These are phyloP conservation scores for Spiraea crenata DNA, from an alignment of 331 rosid species.

Conservation along the genomic window DNA sequence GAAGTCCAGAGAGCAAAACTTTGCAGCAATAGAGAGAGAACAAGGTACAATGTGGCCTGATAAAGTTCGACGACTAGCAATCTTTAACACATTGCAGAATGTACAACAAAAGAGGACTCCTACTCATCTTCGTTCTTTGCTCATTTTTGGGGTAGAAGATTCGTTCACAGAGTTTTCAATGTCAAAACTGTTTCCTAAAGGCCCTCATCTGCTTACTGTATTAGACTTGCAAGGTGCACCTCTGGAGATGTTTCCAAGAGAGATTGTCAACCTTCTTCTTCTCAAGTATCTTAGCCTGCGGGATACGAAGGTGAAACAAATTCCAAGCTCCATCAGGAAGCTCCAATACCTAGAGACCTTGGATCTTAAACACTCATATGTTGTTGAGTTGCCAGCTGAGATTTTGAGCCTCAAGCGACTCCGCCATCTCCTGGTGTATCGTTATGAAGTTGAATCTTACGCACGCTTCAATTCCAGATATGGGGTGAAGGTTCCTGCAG, in stretches of 20 bases:
- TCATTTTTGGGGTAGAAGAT: slow-evolving; percentile 40
- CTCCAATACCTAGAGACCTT: slow-evolving; percentile 54
- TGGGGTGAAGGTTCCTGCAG: slow-evolving; percentile 39
- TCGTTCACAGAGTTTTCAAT: slow-evolving; percentile 23
- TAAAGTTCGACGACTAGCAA: slow-evolving; percentile 49
- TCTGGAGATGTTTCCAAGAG: slow-evolving; percentile 42
- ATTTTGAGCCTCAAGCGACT: slow-evolving; percentile 33
- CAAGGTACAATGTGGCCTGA: slow-evolving; percentile 36
- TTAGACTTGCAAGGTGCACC: slow-evolving; percentile 47
- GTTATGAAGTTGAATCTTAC: slow-evolving; percentile 32
- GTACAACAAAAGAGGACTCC: slow-evolving; percentile 34
- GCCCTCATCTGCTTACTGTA: slow-evolving; percentile 46
- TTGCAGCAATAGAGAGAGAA: slow-evolving; percentile 44
- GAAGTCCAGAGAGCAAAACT: slow-evolving; percentile 51
- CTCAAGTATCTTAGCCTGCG: slow-evolving; percentile 49
- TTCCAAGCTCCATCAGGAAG: slow-evolving; percentile 45
- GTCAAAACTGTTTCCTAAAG: slow-evolving; percentile 32
- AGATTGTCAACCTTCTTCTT: slow-evolving; percentile 31
- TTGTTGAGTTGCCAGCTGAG: slow-evolving; percentile 46
- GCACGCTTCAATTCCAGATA: slow-evolving; percentile 38
- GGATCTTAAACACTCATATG: slow-evolving; percentile 41
- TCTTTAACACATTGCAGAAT: slow-evolving; percentile 31
- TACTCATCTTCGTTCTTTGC: slow-evolving; percentile 52
- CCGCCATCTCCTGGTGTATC: slow-evolving; percentile 60
- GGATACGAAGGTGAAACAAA: slow-evolving; percentile 38